A percentile compares a stretch with the other conserved stretches of the same genome.
These are phyloP conservation scores for Trichoderma sp. DNA, from an alignment of 2,329 filamentous ascomycete genomes.

Conservation along the genomic window DNA sequence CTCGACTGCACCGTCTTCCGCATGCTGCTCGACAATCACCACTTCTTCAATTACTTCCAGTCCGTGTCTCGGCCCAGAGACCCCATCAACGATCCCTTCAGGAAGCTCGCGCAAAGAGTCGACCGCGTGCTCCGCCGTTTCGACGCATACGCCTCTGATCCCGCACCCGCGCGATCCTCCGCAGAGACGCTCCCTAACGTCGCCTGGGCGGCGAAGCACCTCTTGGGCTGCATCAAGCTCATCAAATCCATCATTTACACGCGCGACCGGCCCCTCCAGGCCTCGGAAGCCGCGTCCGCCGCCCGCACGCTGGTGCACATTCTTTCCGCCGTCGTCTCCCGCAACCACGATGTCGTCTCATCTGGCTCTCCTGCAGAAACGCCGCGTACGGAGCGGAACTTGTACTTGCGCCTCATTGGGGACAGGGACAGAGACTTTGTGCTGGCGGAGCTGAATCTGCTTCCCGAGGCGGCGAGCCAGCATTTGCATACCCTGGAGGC, in stretches of 20 bases:
- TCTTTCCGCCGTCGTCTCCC: constrained; percentile 46
- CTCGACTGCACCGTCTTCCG: constrained; percentile 54
- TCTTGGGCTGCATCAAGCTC: constrained; percentile 44
- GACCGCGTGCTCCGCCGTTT: constrained; percentile 49
- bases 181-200: constrained; percentile 43
- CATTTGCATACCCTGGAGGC: constrained; percentile 43
- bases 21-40: constrained; percentile 56
- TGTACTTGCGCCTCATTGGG: constrained; percentile 52
- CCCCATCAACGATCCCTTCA: constrained; percentile 48
- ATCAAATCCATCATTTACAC: constrained; percentile 46
- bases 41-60: constrained; percentile 56
- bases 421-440: constrained; percentile 47
- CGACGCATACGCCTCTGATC: constrained; percentile 31
- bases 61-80: constrained; percentile 48
- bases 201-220: constrained; percentile 52
- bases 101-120: constrained; percentile 50
- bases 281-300: constrained; percentile 46
- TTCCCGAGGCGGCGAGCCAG: constrained; percentile 48
- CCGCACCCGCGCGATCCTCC: not conserved
- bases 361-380: constrained; percentile 27
- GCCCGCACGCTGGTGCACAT: constrained; percentile 51
- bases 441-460: constrained; percentile 44
- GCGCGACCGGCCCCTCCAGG: constrained; percentile 40
- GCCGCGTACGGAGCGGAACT: constrained; percentile 41
- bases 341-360: constrained; percentile 38